Conservation (phyloP, 2,329 filamentous ascomycete genomes). For the Coniochaeta sp. region DNA sequence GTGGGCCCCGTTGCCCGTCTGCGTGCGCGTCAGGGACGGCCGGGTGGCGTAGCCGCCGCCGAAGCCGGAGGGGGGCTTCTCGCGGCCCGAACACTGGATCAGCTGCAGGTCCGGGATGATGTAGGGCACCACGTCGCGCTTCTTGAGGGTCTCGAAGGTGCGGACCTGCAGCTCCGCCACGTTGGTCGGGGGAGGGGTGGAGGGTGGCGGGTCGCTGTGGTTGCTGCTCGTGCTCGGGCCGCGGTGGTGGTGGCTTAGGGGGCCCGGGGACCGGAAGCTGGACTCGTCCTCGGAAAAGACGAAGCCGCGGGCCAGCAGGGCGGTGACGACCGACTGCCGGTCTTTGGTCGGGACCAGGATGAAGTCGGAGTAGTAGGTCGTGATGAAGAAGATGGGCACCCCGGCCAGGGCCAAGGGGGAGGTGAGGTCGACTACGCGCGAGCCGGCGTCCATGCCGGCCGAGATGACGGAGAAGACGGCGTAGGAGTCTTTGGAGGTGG, state of each 20-base stretch:
- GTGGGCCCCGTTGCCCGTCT: slow-evolving; percentile 17
- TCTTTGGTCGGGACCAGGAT: slow-evolving; percentile 79
- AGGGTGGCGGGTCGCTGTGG: slow-evolving; percentile 30
- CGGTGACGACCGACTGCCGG: slow-evolving; percentile 65
- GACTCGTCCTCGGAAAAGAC: slow-evolving; percentile 67
- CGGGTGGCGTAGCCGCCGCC: slow-evolving; percentile 21
- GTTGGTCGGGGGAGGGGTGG: slow-evolving; percentile 70
- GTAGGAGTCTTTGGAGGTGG: slow-evolving; percentile 76
- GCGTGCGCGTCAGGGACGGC: slow-evolving; percentile 24
- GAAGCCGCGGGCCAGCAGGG: slow-evolving; percentile 73
- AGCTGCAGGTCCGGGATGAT: slow-evolving; percentile 63
- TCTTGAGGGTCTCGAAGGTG: slow-evolving; percentile 78
- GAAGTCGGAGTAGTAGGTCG: slow-evolving; percentile 96
- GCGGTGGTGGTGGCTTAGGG: slow-evolving; percentile 23
- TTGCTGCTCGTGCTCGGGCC: slow-evolving; percentile 21
- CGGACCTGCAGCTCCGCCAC: slow-evolving; percentile 72
- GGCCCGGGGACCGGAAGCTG: slow-evolving; percentile 53
- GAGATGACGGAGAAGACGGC: slow-evolving; percentile 85
- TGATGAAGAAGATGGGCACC: slow-evolving; percentile 97
- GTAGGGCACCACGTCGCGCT: slow-evolving; percentile 64
- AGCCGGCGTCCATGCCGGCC: slow-evolving; percentile 83
- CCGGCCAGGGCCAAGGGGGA: slow-evolving; percentile 84
- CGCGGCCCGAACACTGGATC: slow-evolving; percentile 71
- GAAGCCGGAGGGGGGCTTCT: slow-evolving; percentile 29
- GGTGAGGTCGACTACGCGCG: slow-evolving; percentile 84